Conservation (phyloP, 805 yeast genomes). For the Sugiyamaella boreocaroliniensis region DNA sequence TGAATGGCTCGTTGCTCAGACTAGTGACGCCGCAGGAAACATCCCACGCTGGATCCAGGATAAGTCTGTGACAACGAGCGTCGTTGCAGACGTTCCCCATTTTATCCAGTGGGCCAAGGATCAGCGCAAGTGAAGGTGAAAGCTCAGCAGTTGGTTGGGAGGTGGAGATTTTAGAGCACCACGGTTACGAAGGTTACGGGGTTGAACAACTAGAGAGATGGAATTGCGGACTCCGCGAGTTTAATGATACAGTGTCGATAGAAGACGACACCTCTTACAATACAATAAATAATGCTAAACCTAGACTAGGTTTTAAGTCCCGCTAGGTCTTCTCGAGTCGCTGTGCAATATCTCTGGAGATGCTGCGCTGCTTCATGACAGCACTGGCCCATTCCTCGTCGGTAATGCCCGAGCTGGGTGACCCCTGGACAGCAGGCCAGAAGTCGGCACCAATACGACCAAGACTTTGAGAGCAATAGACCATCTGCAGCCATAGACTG, state of each 20-base stretch:
- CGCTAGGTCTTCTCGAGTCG: slow-evolving; percentile 4
- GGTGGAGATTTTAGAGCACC: too few species aligned
- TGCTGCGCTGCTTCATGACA: slow-evolving; percentile 38
- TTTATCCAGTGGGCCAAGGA: slow-evolving; percentile 27
- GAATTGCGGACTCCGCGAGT: too few species aligned
- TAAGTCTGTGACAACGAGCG: slow-evolving; percentile 24
- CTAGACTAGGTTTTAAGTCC: too few species aligned
- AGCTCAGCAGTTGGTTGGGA: neutral
- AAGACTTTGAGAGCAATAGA: slow-evolving; percentile 83
- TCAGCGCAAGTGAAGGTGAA: slow-evolving; percentile 3
- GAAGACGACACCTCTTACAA: too few species aligned
- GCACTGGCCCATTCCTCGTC: slow-evolving; percentile 40
- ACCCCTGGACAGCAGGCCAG: slow-evolving; percentile 35
- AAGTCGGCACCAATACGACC: slow-evolving; percentile 67
- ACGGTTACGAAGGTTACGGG: too few species aligned
- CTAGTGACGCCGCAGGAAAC: slow-evolving; percentile 36
- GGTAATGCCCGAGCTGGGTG: slow-evolving; percentile 23
- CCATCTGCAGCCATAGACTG: slow-evolving; percentile 71
- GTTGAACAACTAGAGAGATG: too few species aligned
- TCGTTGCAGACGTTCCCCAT: slow-evolving; percentile 34
- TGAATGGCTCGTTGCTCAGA: slow-evolving; percentile 36
- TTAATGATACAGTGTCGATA: too few species aligned
- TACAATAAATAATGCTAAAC: too few species aligned
- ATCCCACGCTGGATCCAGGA: slow-evolving; percentile 36
- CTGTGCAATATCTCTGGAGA: slow-evolving; percentile 14